phyloP scores from a whole-genome alignment of 768 basidiomycete species.

The Boletus reticuloceps region DNA sequence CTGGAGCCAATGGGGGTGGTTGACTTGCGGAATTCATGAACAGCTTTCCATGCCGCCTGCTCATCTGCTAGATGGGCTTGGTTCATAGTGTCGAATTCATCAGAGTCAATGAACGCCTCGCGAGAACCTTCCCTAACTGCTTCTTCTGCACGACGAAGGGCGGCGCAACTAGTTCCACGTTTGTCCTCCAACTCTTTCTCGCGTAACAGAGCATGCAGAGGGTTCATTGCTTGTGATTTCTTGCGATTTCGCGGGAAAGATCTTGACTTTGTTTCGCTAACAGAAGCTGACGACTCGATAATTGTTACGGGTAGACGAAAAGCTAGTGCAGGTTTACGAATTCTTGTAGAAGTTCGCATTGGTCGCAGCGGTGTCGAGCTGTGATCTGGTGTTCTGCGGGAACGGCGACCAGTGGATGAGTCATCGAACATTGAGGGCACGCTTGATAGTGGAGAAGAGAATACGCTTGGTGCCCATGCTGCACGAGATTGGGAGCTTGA shows the following conservation, averaged over 20 bases:
- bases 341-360: constrained; percentile 19
- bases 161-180: constrained; percentile 37
- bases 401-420: neutral
- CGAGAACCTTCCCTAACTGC: constrained; percentile 33
- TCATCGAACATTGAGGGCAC: constrained; percentile 10
- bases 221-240: constrained; percentile 37
- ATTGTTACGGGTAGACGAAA: constrained; percentile 13
- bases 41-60: constrained; percentile 38
- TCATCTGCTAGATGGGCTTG: constrained; percentile 33
- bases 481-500: constrained; percentile 9
- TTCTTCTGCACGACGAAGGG: constrained; percentile 46
- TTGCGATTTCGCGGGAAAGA: constrained; percentile 11
- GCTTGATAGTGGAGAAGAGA: constrained; percentile 25
- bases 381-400: neutral
- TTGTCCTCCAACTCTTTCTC: constrained; percentile 42
- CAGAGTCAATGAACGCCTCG: constrained; percentile 16
- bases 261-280: neutral
- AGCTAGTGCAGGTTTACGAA: constrained; percentile 11
- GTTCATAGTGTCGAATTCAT: constrained; percentile 21
- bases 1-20: constrained; percentile 9
- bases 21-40: constrained; percentile 24
- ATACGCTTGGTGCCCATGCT: neutral
- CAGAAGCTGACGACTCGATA: constrained; percentile 3
- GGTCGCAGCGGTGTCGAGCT: constrained; percentile 5
- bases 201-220: constrained; percentile 52